Base-by-base conservation (phyloP, 1,284 basidiomycete species). In the Ustilago tritici region DNA sequence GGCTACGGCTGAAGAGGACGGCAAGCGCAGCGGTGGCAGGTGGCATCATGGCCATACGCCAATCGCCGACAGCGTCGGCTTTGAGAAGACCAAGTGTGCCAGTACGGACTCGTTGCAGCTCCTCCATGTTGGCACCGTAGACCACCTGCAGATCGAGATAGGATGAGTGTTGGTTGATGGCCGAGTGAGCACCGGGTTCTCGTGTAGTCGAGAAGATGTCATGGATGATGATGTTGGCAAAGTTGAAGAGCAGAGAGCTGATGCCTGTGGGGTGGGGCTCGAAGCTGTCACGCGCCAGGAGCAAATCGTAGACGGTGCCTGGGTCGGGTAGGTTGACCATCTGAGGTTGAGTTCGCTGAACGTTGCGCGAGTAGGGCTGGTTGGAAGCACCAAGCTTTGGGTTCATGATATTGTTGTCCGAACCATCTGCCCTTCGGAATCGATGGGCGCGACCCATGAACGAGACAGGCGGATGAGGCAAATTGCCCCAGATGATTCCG, bases 91-190 rank as follows among this genome's bases (percentile, higher is more conserved):
- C 76, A 19, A 69, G 56, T n/a, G 60, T 58, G 23, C 61, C 46
- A 17, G 62, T 63, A 11, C 76, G 72, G 47, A 76, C 66, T 4
- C 50, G 28, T 12, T 40, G 7, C 66, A 68, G 67, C 56, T 72
- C 70, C n/a, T 66, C 63, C 8, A 60, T 34, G 38, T 71, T 68
- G 50, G 69, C 65, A 32, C 76, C 72, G 74, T 94, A 94, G 4
- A 94, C 86, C 9, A 92, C 89, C 78, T 91, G 91, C 35, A 94
- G 86, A 80, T 94, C 93, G 34, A 95, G 88, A 84, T 94, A 94
- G 72, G 91, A 92, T 76, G 90, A 91, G 2, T 91, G 87, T 62
- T 90, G 86, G 82, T 94, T 94, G 80, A 90, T 89, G 49, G 70
- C 60, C 2, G 76, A 74, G 23, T 73, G 62, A 0, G 54, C 58